Conservation (phyloP, 257 asterid genomes). For the Cynanchum wilfordii region DNA sequence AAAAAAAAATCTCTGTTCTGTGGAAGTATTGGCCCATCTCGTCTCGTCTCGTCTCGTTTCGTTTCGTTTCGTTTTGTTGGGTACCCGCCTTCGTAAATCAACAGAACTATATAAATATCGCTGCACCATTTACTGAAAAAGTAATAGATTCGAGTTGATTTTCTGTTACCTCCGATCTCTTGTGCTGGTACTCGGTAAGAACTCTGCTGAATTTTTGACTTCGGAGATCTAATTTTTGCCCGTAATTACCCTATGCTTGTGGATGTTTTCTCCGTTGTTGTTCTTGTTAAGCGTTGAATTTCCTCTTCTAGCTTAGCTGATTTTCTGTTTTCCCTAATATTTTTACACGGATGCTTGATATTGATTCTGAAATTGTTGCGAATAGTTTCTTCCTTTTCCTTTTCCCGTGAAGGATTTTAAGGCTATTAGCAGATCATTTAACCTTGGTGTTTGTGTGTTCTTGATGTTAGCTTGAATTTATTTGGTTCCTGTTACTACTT, state of each 20-base stretch:
- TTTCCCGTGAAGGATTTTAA: neutral
- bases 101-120: neutral
- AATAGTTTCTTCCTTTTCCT: neutral
- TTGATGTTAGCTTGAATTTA: neutral
- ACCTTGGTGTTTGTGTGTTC: neutral
- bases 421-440: neutral
- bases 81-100: neutral
- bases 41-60: too few relatives aligned
- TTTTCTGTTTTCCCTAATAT: too few relatives aligned
- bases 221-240: neutral
- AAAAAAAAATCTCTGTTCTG: neutral
- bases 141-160: neutral
- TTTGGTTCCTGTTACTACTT: too few relatives aligned
- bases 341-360: neutral
- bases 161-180: neutral
- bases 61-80: neutral
- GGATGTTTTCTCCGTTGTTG: too few relatives aligned
- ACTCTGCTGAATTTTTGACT: neutral
- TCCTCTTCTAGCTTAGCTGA: neutral
- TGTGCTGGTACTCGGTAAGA: neutral
- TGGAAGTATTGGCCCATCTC: too few relatives aligned
- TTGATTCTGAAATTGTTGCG: neutral
- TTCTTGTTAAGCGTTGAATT: constrained; percentile 4
- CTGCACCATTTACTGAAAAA: neutral
- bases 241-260: neutral